These are phyloP conservation scores for Hamigera avellanea DNA, from an alignment of 495 filamentous ascomycete genomes.

Conservation along the genomic window DNA sequence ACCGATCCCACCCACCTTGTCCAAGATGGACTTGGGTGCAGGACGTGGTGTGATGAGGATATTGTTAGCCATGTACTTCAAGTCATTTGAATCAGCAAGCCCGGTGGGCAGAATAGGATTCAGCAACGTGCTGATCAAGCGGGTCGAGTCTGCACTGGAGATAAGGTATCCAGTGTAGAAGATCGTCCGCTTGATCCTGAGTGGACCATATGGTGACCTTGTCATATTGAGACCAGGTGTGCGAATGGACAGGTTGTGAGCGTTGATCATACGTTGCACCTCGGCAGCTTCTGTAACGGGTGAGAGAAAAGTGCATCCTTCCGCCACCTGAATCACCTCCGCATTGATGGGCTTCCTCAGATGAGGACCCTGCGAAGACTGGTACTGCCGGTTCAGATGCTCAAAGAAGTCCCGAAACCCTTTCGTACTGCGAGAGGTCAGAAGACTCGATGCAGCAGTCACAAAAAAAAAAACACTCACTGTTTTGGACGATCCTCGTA, in stretches of 20 bases:
- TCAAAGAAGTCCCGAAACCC: constrained; percentile 74
- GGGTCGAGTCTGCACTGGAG: constrained; percentile 51
- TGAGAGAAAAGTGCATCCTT: constrained; percentile 63
- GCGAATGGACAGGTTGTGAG: constrained; percentile 55
- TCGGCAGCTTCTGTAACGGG: constrained; percentile 74
- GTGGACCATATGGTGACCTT: constrained; percentile 24
- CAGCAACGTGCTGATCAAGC: constrained; percentile 54
- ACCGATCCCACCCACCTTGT: constrained; percentile 77
- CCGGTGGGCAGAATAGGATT: constrained; percentile 37
- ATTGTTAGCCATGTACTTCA: constrained; percentile 79
- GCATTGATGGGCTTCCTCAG: constrained; percentile 50
- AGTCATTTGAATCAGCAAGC: constrained; percentile 43
- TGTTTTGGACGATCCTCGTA: constrained; percentile 58
- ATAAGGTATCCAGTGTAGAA: constrained; percentile 96
- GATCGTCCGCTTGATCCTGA: constrained; percentile 72
- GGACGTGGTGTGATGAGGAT: constrained; percentile 78
- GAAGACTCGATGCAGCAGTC: background rate
- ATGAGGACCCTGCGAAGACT: constrained; percentile 15
- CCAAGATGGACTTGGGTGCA: constrained; percentile 51
- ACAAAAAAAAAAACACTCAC: constrained; percentile 29
- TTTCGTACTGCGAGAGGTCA: constrained; percentile 39
- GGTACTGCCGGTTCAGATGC: constrained; percentile 50
- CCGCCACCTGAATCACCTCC: constrained; percentile 82
- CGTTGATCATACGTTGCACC: constrained; percentile 80
- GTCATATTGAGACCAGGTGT: constrained; percentile 20